Evolutionary conservation across 106 monocot species (phyloP), one percentile per base, ranked within the genome.

Genomic region (Hemerocallis citrina): DNA sequence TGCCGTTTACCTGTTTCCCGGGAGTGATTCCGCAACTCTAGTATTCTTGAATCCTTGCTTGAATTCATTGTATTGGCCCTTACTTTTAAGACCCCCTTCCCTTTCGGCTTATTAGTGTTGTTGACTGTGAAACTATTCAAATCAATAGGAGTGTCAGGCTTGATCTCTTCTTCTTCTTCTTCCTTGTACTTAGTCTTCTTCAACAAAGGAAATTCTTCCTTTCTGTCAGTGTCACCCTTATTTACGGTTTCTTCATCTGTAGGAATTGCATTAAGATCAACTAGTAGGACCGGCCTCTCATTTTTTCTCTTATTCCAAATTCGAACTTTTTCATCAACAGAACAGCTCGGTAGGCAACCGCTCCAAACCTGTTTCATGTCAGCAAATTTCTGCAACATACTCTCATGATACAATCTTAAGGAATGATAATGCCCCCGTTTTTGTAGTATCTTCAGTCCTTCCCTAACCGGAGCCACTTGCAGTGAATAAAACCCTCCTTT

Each of bases 231-330:
- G 43, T 3, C 62, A 42, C n/a, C 62, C 16, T 21, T 38, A 32
- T 36, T 40, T 52, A 34, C 48, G 20, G 48, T 29, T 35, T 87
- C 90, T 59, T 77, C 89, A 49, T 75, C 82, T 62, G 60, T 34
- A 5, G 90, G 86, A 62, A 74, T 34, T 62, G 78, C 78, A 79
- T 86, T 91, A 9, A 96, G 81, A 67, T 90, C 90, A 47, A 96
- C 95, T 31, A 78, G 20, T 34, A 71, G 64, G 5, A 79, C 45
- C 37, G 84, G 90, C 38, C 84, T 87, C 22, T 47, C 52, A 42
- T 55, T 12, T 27, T 34, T 78, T 27, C 34, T 63, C 16, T 72
- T 75, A 29, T 73, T 79, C 90, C 70, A 91, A 57, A 75, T 79
- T 24, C 38, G 64, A 65, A 90, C 22, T 72, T 64, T 78, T 79